These are phyloP conservation scores for Saccharomyces hybrid DNA, from an alignment of 1,139 yeast species.

Conservation along the genomic window DNA sequence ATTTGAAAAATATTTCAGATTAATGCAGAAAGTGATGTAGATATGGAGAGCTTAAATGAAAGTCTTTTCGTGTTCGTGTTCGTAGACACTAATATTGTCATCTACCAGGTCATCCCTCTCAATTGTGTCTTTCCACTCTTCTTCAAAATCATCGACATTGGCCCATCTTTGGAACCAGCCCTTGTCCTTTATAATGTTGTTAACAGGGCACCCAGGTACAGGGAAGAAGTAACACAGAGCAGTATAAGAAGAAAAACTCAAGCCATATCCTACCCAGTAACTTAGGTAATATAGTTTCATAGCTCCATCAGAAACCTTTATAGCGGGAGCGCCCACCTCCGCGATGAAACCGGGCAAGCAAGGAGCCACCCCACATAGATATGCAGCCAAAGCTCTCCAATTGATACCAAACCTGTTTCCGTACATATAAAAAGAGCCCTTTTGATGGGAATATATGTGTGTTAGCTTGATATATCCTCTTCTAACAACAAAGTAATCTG, in stretches of 20 bases:
- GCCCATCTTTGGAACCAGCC: constrained; percentile 57
- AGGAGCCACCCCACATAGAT: constrained; percentile 67
- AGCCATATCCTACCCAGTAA: constrained; percentile 66
- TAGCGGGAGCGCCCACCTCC: constrained; percentile 52
- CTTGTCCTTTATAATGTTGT: constrained; percentile 41
- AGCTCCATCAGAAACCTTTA: constrained; percentile 64
- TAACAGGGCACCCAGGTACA: constrained; percentile 49
- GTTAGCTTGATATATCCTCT: constrained; percentile 61
- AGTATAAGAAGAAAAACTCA: constrained; percentile 47
- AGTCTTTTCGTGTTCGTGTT: constrained; percentile 15
- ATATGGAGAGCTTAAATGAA: constrained; percentile 10
- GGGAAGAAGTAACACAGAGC: constrained; percentile 49
- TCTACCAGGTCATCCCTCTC: constrained; percentile 16
- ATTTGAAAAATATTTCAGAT: neutral
- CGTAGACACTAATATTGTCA: constrained; percentile 18
- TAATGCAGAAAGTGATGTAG: neutral
- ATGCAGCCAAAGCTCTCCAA: constrained; percentile 75
- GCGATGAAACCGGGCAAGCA: constrained; percentile 88
- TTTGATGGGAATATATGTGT: constrained; percentile 48
- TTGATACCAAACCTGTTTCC: constrained; percentile 55
- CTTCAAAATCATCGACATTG: constrained; percentile 59
- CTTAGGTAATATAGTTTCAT: constrained; percentile 61
- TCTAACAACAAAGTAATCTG: constrained; percentile 71
- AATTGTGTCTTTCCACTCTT: constrained; percentile 26
- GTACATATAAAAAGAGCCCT: constrained; percentile 50